Evolutionary conservation across 108 stramenopile genomes (phyloP), one percentile per base, ranked within the genome.

Genomic region (Pseudonitzschia delicatissima): DNA sequence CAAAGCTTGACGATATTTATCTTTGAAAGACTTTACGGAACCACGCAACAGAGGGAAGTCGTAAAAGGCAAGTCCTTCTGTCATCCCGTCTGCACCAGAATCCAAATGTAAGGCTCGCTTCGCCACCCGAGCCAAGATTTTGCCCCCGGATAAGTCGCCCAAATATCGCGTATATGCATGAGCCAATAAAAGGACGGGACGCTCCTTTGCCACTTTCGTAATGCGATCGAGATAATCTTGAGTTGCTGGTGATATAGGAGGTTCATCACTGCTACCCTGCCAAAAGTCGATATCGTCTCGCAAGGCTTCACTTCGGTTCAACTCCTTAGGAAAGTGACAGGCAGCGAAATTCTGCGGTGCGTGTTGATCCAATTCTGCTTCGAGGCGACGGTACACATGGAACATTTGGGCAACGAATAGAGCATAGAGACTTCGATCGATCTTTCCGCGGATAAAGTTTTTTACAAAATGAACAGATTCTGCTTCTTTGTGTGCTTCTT

Each of bases 101-200:
- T 69, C 64, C 39, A 93, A 66, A 44, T 82, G 57, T 34, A 93
- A 60, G 2, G 92, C 92, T 18, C 84, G 77, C 20, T 79, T 68
- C 7, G 89, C 95, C 21, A 90, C 85, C 11, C 88, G 67, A 7
- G 84, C 84, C 39, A 93, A 60, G 7, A 93, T 74, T 47, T 87
- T 88, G 0, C 95, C 95, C 17, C 95, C 95, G 42, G 73, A 76
- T 64, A 96, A 73, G 68, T 96, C 95, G 29, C 95, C 95, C 53
- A 96, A 74, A 63, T 96, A 93, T 2, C 95, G 84, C 5, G 95
- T 96, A 57, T 96, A 96, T 3, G 92, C 87, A 77, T 96, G 95
- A 0, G 89, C 77, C 18, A 96, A 49, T n/a, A 96, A 69, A 42
- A 91, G 69, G 35, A 91, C 55, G 1, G 91, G 91, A 13, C 88